Evolutionary conservation across 2,329 filamentous ascomycete genomes (phyloP).

Genomic region (Ophioceras dolichostomum): DNA sequence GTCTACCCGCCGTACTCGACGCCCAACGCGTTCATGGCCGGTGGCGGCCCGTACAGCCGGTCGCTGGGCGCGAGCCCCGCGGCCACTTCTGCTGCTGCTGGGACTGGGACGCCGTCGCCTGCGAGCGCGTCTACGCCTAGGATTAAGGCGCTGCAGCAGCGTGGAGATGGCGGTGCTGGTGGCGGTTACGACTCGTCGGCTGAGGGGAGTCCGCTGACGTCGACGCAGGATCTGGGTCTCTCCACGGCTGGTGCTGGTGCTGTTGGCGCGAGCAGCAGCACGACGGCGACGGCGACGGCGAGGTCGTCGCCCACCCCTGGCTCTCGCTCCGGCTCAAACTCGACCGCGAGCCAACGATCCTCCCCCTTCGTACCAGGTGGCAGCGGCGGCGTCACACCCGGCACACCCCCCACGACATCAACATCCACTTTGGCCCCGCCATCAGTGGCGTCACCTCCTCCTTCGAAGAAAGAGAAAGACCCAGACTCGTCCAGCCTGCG

Average conservation of each 20-base stretch:
- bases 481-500: constrained; percentile 38
- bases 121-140: constrained; percentile 27
- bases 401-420: too few species aligned
- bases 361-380: too few species aligned
- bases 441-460: not conserved
- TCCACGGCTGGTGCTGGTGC: too few species aligned
- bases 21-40: constrained; percentile 62
- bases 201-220: constrained; percentile 27
- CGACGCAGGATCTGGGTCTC: constrained; percentile 34
- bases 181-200: constrained; percentile 3
- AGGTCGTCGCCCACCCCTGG: constrained; percentile 8
- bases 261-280: too few species aligned
- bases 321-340: too few species aligned
- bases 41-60: constrained; percentile 61
- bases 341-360: too few species aligned
- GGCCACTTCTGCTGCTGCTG: too few species aligned
- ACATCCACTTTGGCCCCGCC: too few species aligned
- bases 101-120: not conserved
- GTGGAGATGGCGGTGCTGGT: not conserved
- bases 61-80: constrained; percentile 38
- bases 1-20: constrained; percentile 71
- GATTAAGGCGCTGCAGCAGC: constrained; percentile 20
- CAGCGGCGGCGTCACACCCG: too few species aligned
- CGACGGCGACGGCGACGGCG: constrained; percentile 13
- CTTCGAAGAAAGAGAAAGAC: constrained; percentile 21